These are phyloP conservation scores for Mycena vulgaris DNA, from an alignment of 768 basidiomycete genomes.

Conservation along the genomic window DNA sequence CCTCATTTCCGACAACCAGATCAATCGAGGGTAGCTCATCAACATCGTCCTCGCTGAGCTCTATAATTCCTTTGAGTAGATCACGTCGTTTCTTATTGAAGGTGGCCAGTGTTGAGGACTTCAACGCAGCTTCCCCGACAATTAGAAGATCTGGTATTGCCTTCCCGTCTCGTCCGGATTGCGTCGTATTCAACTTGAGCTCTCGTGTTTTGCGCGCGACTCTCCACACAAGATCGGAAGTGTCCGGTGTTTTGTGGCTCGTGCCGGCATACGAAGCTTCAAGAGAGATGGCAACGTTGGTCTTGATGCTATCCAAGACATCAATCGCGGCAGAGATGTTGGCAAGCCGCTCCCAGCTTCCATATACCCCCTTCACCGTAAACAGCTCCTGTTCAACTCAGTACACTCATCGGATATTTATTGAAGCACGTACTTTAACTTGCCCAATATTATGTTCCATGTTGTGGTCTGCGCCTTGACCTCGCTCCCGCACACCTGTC, in stretches of 20 bases:
- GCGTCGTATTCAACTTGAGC: constrained; percentile 31
- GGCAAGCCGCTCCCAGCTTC: constrained; percentile 48
- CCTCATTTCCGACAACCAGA: not conserved
- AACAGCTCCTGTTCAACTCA: constrained; percentile 33
- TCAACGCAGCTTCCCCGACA: constrained; percentile 40
- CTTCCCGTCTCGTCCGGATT: not conserved
- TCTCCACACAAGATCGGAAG: constrained; percentile 37
- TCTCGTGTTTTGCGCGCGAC: constrained; percentile 41
- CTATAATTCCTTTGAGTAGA: constrained; percentile 32
- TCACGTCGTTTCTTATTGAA: constrained; percentile 51
- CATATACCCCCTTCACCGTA: constrained; percentile 47
- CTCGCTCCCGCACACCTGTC: no score
- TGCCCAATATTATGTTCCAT: constrained; percentile 14
- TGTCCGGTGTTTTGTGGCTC: constrained; percentile 44
- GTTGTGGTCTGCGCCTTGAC: no score
- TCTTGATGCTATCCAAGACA: constrained; percentile 46
- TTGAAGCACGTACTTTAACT: constrained; percentile 44
- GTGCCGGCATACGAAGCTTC: constrained; percentile 44
- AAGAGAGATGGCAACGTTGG: constrained; percentile 39
- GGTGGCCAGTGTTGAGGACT: constrained; percentile 43
- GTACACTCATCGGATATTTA: no score
- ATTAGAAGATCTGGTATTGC: constrained; percentile 30
- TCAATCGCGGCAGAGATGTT: constrained; percentile 49
- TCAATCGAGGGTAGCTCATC: constrained; percentile 40
- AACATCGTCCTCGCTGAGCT: constrained; percentile 29